These are phyloP conservation scores for Chlamydomonas sphaeroides DNA, from an alignment of 139 green algal species.

Conservation along the genomic window DNA sequence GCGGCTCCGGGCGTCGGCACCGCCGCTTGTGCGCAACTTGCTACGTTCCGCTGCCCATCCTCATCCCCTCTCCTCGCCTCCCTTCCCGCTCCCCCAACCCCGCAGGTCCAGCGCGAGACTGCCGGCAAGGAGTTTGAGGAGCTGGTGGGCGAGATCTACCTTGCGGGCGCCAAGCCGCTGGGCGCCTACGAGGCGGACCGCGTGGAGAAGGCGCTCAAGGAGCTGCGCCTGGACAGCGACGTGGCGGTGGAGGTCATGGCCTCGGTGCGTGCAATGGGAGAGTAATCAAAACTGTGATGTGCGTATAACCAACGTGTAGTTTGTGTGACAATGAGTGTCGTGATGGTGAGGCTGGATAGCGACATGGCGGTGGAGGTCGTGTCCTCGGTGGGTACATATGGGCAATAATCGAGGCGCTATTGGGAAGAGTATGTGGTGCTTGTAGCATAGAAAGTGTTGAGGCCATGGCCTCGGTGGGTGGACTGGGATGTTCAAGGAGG, in stretches of 20 bases:
- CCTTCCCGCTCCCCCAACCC: constrained; percentile 83
- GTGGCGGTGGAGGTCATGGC: constrained; percentile 65
- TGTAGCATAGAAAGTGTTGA: no score
- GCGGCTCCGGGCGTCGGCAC: no score
- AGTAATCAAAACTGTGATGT: no score
- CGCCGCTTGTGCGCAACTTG: no score
- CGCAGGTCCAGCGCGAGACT: constrained; percentile 46
- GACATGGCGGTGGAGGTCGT: constrained; percentile 66
- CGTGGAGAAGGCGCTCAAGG: constrained; percentile 71
- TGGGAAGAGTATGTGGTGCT: no score
- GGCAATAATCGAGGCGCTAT: no score
- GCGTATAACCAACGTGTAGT: no score
- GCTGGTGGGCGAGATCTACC: constrained; percentile 57
- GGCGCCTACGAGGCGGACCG: constrained; percentile 46
- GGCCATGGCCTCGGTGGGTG: no score
- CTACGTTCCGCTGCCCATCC: no score
- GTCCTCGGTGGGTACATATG: constrained; percentile 37
- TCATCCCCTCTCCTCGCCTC: no score
- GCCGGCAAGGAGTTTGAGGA: constrained; percentile 59
- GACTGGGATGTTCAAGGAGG: no score
- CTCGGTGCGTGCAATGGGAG: constrained; percentile 20
- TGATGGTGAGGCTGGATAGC: constrained; percentile 81
- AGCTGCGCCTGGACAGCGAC: constrained; percentile 75
- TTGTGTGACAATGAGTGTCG: no score
- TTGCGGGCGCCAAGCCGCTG: constrained; percentile 68